phyloP scores from a whole-genome alignment of 2,329 filamentous ascomycete genomes.

The Arachnopeziza araneosa region DNA sequence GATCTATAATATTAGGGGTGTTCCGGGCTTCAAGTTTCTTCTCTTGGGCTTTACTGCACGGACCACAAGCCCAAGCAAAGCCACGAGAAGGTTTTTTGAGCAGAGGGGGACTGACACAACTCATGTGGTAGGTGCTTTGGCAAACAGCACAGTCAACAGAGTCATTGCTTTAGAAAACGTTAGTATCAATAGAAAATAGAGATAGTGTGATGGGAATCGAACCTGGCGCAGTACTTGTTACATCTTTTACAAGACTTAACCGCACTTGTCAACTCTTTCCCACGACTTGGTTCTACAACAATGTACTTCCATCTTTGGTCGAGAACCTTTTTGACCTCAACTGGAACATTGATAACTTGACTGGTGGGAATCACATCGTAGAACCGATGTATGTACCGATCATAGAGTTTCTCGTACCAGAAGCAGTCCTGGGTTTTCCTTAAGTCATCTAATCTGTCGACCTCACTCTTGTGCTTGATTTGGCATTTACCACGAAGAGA shows the following conservation, averaged over 20 bases:
- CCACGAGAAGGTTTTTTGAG: constrained; percentile 95
- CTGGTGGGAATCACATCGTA: constrained; percentile 94
- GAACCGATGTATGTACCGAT: constrained; percentile 95
- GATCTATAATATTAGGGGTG: constrained; percentile 68
- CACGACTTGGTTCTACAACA: constrained; percentile 85
- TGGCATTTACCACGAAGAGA: constrained; percentile 90
- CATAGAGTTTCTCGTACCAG: constrained; percentile 96
- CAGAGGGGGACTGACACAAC: constrained; percentile 86
- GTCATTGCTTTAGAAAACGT: constrained; percentile 59
- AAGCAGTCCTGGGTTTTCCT: constrained; percentile 82
- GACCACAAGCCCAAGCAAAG: constrained; percentile 96
- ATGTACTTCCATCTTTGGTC: constrained; percentile 97
- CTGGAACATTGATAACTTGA: constrained; percentile 92
- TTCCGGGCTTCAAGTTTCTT: constrained; percentile 85
- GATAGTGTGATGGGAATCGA: constrained; percentile 35
- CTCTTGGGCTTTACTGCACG: constrained; percentile 94
- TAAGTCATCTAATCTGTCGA: constrained; percentile 74
- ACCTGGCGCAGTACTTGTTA: constrained; percentile 84
- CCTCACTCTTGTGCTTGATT: constrained; percentile 83
- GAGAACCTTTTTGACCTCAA: constrained; percentile 89
- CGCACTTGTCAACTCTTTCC: constrained; percentile 91
- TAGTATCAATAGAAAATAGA: constrained; percentile 1
- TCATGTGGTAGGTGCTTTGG: constrained; percentile 95
- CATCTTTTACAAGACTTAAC: constrained; percentile 96
- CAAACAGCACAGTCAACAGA: constrained; percentile 97